Evolutionary conservation across 768 basidiomycete species (phyloP), one percentile per base, ranked within the genome.

Genomic region (Rhizopogon sp.): DNA sequence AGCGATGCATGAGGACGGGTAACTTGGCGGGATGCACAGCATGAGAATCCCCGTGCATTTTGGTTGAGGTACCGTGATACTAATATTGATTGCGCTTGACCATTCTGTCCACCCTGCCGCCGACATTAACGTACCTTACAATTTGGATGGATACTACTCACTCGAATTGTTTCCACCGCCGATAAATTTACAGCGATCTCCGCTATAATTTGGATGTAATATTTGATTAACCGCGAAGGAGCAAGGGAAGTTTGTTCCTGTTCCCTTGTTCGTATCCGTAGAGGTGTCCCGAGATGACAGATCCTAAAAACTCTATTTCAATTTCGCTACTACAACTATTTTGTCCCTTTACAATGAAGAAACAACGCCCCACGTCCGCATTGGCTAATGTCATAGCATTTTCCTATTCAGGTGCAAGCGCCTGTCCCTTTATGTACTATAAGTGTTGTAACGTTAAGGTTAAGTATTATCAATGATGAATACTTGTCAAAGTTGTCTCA

Each of bases 301-400:
- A 60, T 60, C 56, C 59, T 67, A 60, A 71, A 25, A 69, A 70
- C 61, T 61, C 59, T 70, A 69, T 70, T 66, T 56, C 39, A 10
- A 37, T 37, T 37, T 37, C 35, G 49, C 56, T 53, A 57, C n/a
- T 22, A 14, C 33, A 47, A 7, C 45, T 52, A 51, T 55, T 58
- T 58, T 52, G 50, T 56, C 43, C 53, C 46, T 47, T 52, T 61
- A 10, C 43, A 40, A 56, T 63, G 58, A 66, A 61, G 64, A 61
- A 56, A 58, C 61, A 61, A 67, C 65, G 59, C 55, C 53, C 4
- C 35, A 37, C 52, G 29, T 57, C 52, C 20, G 45, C 44, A 55
- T 53, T 57, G 50, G 17, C 17, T 39, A 20, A n/a, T n/a, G n/a
- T n/a, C 20, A 20, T 20, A 50, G 3, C 4, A 37, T 63, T 57